Conservation (phyloP, 352 stramenopile genomes). For the Thraustotheca clavata region DNA sequence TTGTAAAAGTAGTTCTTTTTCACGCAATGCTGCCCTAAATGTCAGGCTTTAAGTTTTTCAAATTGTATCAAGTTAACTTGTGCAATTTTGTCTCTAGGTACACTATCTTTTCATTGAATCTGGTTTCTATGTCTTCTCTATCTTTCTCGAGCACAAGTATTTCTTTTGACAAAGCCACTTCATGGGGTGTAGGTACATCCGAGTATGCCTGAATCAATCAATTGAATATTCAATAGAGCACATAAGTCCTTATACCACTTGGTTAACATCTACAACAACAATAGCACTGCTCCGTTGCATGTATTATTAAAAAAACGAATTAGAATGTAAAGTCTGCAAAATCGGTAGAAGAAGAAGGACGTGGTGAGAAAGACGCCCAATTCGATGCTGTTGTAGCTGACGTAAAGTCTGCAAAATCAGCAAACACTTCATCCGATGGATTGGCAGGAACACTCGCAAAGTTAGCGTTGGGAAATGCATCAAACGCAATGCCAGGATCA, state of each 20-base stretch:
- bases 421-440: background rate
- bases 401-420: slow-evolving; percentile 17
- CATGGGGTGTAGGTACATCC: slow-evolving; percentile 58
- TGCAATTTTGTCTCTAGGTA: slow-evolving; percentile 61
- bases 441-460: slow-evolving; percentile 6
- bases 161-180: slow-evolving; percentile 57
- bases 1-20: slow-evolving; percentile 43
- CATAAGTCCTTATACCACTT: background rate
- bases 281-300: background rate
- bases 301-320: background rate
- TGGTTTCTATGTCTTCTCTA: slow-evolving; percentile 51
- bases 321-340: slow-evolving; percentile 11
- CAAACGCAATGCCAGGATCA: background rate
- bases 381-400: background rate
- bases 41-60: no score
- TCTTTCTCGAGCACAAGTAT: slow-evolving; percentile 58
- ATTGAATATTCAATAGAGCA: background rate
- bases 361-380: background rate
- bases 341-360: background rate
- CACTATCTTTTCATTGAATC: slow-evolving; percentile 47
- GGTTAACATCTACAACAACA: slow-evolving; percentile 14
- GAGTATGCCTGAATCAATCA: slow-evolving; percentile 45
- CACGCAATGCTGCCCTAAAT: slow-evolving; percentile 41
- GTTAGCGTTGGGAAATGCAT: background rate
- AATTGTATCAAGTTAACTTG: slow-evolving; percentile 28